phyloP scores from a whole-genome alignment of 495 filamentous ascomycete species.

The Neurospora sp. region DNA sequence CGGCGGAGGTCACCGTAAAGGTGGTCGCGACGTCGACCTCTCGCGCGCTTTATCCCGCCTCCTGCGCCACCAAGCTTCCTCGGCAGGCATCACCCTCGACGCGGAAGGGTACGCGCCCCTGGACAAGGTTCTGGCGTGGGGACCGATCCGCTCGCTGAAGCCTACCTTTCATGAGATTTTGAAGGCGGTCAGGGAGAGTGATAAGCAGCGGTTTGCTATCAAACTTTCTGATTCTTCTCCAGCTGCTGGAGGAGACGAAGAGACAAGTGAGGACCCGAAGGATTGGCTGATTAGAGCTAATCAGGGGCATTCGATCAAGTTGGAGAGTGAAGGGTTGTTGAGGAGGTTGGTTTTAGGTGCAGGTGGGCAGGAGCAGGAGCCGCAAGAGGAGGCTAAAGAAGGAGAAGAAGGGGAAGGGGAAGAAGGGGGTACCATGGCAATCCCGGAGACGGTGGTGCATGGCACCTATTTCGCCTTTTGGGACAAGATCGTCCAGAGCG shows the following conservation, averaged over 20 bases:
- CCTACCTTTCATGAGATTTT: slow-evolving; percentile 66
- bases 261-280: slow-evolving; percentile 39
- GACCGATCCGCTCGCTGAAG: slow-evolving; percentile 55
- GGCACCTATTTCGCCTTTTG: slow-evolving; percentile 77
- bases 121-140: slow-evolving; percentile 62
- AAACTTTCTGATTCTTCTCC: slow-evolving; percentile 15
- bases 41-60: slow-evolving; percentile 74
- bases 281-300: slow-evolving; percentile 87
- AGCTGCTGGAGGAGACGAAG: slow-evolving; percentile 25
- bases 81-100: slow-evolving; percentile 67
- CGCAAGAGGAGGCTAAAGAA: slow-evolving; percentile 14
- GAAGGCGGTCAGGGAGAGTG: slow-evolving; percentile 58
- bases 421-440: slow-evolving; percentile 3
- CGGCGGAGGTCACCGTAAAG: slow-evolving; percentile 15
- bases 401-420: neutral
- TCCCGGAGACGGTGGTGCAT: slow-evolving; percentile 66
- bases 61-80: slow-evolving; percentile 73
- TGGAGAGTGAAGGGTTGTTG: slow-evolving; percentile 60
- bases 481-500: slow-evolving; percentile 56
- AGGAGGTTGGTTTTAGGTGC: slow-evolving; percentile 45
- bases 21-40: slow-evolving; percentile 50
- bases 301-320: slow-evolving; percentile 72
- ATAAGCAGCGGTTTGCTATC: slow-evolving; percentile 83
- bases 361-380: slow-evolving; percentile 24
- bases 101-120: slow-evolving; percentile 71